A percentile compares a stretch with the other conserved stretches of the same genome.
phyloP scores from a whole-genome alignment of 805 yeast species.

The Blastobotrys americana region DNA sequence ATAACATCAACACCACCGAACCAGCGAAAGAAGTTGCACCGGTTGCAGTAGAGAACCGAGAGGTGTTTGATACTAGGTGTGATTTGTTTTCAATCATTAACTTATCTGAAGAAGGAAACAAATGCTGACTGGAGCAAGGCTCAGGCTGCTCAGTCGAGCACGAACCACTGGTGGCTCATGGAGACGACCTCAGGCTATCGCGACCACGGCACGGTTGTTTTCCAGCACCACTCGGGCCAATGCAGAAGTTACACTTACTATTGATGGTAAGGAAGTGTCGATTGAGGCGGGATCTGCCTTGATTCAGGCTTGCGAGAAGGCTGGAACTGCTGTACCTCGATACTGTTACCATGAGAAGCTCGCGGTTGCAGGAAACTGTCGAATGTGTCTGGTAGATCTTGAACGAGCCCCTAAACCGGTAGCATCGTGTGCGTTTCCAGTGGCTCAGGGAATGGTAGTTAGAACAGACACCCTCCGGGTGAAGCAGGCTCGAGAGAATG shows the following conservation, averaged over 20 bases:
- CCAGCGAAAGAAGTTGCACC: no score
- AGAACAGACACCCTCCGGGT: conserved; percentile 72
- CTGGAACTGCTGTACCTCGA: conserved; percentile 81
- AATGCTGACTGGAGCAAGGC: background rate
- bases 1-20: no score
- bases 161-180: background rate
- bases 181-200: background rate
- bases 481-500: conserved; percentile 80
- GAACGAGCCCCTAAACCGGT: conserved; percentile 85
- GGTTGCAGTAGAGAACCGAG: no score
- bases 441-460: conserved; percentile 82
- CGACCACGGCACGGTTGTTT: conserved; percentile 24
- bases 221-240: conserved; percentile 30
- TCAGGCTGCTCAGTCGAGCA: background rate
- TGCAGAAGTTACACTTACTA: conserved; percentile 50
- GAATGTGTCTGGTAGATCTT: conserved; percentile 87
- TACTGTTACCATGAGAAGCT: conserved; percentile 89
- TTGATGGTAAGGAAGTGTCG: conserved; percentile 65
- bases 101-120: no score
- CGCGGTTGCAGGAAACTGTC: conserved; percentile 87
- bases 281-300: conserved; percentile 84
- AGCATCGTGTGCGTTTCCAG: conserved; percentile 90
- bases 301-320: conserved; percentile 87
- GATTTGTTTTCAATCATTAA: no score
- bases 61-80: no score